Evolutionary conservation across 2,329 filamentous ascomycete species (phyloP).

Genomic region (Rugonectria rugulosa): DNA sequence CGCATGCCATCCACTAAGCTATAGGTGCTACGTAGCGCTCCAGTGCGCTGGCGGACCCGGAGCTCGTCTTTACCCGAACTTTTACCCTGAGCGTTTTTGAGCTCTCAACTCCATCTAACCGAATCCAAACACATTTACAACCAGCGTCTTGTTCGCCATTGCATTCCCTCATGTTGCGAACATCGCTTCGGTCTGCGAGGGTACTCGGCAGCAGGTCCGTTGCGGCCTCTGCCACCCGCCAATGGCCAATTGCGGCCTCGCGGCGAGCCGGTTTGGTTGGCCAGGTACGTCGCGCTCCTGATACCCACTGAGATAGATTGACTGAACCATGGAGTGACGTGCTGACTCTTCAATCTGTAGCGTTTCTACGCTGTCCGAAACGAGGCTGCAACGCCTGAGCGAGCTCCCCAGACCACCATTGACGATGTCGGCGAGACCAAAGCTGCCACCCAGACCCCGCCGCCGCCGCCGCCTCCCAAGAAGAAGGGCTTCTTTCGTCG

Average conservation of each 20-base stretch:
- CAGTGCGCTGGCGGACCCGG: constrained; percentile 26
- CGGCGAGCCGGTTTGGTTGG: constrained; percentile 42
- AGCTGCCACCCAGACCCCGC: constrained; percentile 46
- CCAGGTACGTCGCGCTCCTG: constrained; percentile 46
- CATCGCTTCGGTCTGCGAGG: constrained; percentile 71
- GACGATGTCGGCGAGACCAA: constrained; percentile 49
- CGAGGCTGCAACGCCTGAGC: constrained; percentile 59
- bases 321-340: constrained; percentile 31
- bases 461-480: constrained; percentile 49
- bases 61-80: constrained; percentile 52
- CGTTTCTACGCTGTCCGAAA: constrained; percentile 65
- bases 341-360: constrained; percentile 51
- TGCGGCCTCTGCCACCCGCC: constrained; percentile 61
- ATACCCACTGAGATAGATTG: constrained; percentile 42
- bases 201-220: constrained; percentile 63
- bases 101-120: constrained; percentile 43
- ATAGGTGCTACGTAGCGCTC: constrained; percentile 22
- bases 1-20: constrained; percentile 25
- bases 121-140: constrained; percentile 40
- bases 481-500: constrained; percentile 74
- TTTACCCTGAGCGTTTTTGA: constrained; percentile 55
- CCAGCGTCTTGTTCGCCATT: constrained; percentile 50
- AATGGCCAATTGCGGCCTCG: constrained; percentile 60
- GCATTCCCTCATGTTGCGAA: constrained; percentile 72
- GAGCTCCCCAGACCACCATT: constrained; percentile 49